Base-by-base conservation (phyloP, 1,139 yeast genomes). In the Taphrina deformans region DNA sequence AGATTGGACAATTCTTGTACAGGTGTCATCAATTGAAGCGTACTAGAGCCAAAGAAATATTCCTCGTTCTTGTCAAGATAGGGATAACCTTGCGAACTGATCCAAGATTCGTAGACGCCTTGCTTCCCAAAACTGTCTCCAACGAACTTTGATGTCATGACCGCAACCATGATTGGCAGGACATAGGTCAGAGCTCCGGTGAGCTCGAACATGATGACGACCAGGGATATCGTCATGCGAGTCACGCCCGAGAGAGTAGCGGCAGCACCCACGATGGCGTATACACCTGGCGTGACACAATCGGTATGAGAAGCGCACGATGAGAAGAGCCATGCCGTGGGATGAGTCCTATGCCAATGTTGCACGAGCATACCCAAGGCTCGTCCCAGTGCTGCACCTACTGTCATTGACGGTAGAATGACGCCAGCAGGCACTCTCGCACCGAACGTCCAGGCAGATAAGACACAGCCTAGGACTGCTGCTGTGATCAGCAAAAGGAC, bases 181-280 rank as follows among this genome's bases (percentile, higher is more conserved):
- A 84, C 87, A 72, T 84, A 84, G 31, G 84, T 82, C 69, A 84
- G 80, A 7, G 86, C 82, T 27, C 86, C 83, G 1, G 88, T 85
- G 61, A 84, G 75, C 70, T 84, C 88, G 72, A 85, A 85, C 66
- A 84, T 72, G 62, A 85, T 84, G 5, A 84, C 83, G 29, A 44
- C 52, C n/a, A 55, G 61, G 4, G 88, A 83, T 44, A 85, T 82
- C 66, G 84, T 84, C 88, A 84, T 85, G 67, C 88, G 75, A 0
- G 88, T 84, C 2, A 84, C 84, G 1, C 88, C 88, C 0, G 88
- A 88, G 85, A 84, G 82, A 68, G 84, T 83, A 0, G 88, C 85
- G 3, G 88, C 88, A 0, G 88, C 88, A 6, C 85, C 82, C 1
- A 84, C 84, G 84, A 84, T 83, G 2, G 87, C 81, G 72, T 85